Evolutionary conservation across 352 stramenopile genomes (phyloP).

Genomic region (Lagenidium sp.): DNA sequence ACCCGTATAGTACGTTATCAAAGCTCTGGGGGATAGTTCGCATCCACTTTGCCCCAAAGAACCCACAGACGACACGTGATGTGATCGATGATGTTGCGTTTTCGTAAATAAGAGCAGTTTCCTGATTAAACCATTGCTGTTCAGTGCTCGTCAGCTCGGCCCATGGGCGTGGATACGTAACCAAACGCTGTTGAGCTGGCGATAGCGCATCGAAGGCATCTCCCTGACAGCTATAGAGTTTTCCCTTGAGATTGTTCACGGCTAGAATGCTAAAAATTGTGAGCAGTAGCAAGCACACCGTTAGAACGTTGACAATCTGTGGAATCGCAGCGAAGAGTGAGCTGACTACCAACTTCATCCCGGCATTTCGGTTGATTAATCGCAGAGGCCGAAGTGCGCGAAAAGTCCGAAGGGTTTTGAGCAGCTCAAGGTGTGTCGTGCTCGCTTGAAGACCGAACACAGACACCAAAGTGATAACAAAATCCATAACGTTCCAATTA

Average conservation of each 20-base stretch:
- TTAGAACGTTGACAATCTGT: slow-evolving; percentile 76
- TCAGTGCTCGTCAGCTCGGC: slow-evolving; percentile 23
- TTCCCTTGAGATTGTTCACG: slow-evolving; percentile 88
- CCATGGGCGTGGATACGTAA: slow-evolving; percentile 38
- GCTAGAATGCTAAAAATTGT: slow-evolving; percentile 86
- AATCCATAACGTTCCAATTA: slow-evolving; percentile 83
- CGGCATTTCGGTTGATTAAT: slow-evolving; percentile 76
- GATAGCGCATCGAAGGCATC: slow-evolving; percentile 27
- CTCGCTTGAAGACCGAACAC: slow-evolving; percentile 18
- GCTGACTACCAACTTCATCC: slow-evolving; percentile 63
- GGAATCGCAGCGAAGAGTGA: slow-evolving; percentile 74
- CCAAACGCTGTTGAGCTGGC: slow-evolving; percentile 25
- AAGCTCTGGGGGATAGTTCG: slow-evolving; percentile 64
- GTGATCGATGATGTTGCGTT: slow-evolving; percentile 16
- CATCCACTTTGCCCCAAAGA: slow-evolving; percentile 24
- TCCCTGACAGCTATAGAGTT: slow-evolving; percentile 66
- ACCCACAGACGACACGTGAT: slow-evolving; percentile 32
- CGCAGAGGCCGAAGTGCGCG: slow-evolving; percentile 73
- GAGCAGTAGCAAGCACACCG: slow-evolving; percentile 77
- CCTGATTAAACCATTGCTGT: slow-evolving; percentile 25
- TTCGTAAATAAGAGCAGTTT: slow-evolving; percentile 6
- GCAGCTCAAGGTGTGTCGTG: no score
- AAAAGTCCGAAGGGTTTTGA: no score
- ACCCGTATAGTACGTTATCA: slow-evolving; percentile 63
- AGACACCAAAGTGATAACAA: slow-evolving; percentile 56